Percentiles rank a stretch among this genome's conserved stretches.
phyloP scores from a whole-genome alignment of 352 stramenopile genomes.

The Pythium grandisporangium region DNA sequence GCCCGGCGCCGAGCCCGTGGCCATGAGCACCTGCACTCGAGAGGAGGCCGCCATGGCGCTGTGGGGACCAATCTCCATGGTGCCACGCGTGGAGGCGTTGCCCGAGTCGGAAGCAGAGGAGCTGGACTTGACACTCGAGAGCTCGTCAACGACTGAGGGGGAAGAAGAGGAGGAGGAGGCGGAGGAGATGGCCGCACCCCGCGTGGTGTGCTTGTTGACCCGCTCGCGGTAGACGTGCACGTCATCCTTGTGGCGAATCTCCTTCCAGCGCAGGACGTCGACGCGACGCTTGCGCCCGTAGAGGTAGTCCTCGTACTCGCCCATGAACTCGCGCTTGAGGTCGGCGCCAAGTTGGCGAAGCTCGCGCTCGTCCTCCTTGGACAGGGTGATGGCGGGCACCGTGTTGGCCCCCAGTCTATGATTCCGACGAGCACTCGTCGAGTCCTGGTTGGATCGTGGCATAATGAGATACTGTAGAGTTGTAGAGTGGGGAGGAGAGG shows the following conservation, averaged over 20 bases:
- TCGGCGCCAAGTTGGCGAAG: conserved; percentile 15
- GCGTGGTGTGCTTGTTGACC: not conserved
- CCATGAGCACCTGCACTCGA: conserved; percentile 16
- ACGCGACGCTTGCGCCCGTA: conserved; percentile 13
- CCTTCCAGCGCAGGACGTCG: conserved; percentile 29
- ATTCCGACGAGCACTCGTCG: too few relatives aligned
- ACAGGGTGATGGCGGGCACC: conserved; percentile 20
- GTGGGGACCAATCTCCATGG: conserved; percentile 33
- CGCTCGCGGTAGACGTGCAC: conserved; percentile 27
- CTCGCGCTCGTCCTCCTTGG: conserved; percentile 18
- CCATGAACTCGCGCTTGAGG: conserved; percentile 18
- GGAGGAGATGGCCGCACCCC: conserved; percentile 1
- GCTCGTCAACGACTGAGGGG: too few relatives aligned
- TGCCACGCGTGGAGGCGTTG: too few relatives aligned
- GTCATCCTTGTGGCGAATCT: conserved; percentile 19
- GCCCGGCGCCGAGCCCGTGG: conserved; percentile 21
- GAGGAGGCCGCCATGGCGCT: conserved; percentile 31
- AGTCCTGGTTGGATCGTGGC: too few relatives aligned
- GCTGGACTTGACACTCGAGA: too few relatives aligned
- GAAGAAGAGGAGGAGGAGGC: too few relatives aligned
- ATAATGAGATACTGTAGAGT: too few relatives aligned
- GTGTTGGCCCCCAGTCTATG: too few relatives aligned
- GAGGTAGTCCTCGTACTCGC: conserved; percentile 29
- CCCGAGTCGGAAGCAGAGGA: too few relatives aligned
- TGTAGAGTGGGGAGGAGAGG: too few relatives aligned